Evolutionary conservation across 805 yeast genomes (phyloP), one percentile per base, ranked within the genome.

Genomic region (Saturnispora mendoncae): DNA sequence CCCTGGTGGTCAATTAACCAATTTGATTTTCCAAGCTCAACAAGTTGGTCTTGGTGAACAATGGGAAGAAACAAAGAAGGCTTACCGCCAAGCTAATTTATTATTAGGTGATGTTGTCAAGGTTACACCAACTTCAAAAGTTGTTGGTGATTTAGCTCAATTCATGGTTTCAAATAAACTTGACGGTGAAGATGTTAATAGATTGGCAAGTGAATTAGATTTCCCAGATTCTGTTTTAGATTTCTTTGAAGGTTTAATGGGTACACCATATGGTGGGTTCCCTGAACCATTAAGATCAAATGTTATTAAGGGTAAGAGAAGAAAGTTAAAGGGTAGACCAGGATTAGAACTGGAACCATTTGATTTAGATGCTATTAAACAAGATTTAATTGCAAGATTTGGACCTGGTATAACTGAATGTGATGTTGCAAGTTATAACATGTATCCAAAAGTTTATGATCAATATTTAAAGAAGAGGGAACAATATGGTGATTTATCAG

Each of bases 191-290:
- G 99, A 92, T 58, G 94, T 92, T 48, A 72, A 70, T 61, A 80
- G 81, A 60, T 76, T 92, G 53, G 98, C 99, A 3, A 68, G 77
- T 42, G 84, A 86, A 44, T 75, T 92, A 54, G 98, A 92, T 67
- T 90, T 92, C 95, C 99, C 98, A 49, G 97, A 84, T 60, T 90
- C 97, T 17, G 96, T 92, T 14, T 74, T 92, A 62, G 99, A 92
- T 66, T 92, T 92, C 77, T 87, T 92, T 75, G 95, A 92, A 71
- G 99, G 99, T 55, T 75, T 92, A 62, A 92, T 92, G 84, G 99
- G 99, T 61, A 92, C 92, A 52, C 99, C 99, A 58, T 86, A 85
- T 61, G 99, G 98, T 52, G 99, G 99, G 7, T 92, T 92, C 95
- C 98, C 99, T 46, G 99, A 92, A 68, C 98, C 99, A 30, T 72